Conservation (phyloP, 2,329 filamentous ascomycete species). For the Ceratocystis variospora region DNA sequence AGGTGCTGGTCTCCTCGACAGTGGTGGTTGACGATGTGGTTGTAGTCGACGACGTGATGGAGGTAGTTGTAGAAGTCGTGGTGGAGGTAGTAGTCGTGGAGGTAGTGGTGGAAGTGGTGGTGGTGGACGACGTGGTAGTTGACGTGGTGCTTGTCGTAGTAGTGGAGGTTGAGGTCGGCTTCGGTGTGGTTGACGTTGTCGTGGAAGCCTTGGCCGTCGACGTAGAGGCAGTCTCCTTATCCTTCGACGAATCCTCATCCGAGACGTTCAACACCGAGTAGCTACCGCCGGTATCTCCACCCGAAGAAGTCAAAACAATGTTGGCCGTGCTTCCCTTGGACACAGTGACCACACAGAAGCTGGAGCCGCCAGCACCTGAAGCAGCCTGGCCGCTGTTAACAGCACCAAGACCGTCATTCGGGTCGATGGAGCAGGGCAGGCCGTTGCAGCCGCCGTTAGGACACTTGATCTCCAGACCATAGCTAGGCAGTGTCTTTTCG, state of each 20-base stretch:
- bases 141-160: constrained; percentile 21
- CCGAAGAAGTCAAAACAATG: constrained; percentile 46
- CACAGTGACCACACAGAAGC: constrained; percentile 67
- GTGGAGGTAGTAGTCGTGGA: constrained; percentile 15
- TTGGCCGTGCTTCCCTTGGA: constrained; percentile 51
- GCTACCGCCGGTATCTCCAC: constrained; percentile 29
- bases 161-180: constrained; percentile 23
- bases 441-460: constrained; percentile 52
- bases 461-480: constrained; percentile 58
- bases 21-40: constrained; percentile 21
- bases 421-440: constrained; percentile 60
- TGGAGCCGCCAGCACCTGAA: constrained; percentile 51
- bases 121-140: constrained; percentile 17
- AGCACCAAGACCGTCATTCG: constrained; percentile 40
- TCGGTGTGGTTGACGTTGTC: constrained; percentile 20
- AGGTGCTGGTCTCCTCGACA: constrained; percentile 1
- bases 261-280: not conserved
- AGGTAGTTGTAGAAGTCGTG: constrained; percentile 3
- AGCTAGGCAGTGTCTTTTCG: constrained; percentile 45
- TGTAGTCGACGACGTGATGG: constrained; percentile 19
- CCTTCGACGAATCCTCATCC: not conserved
- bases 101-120: constrained; percentile 14
- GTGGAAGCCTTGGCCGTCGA: constrained; percentile 18
- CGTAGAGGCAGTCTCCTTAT: constrained; percentile 19
- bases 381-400: constrained; percentile 43